Base-by-base conservation (phyloP, 208 protist species). In the Acanthamoeba sp. region DNA sequence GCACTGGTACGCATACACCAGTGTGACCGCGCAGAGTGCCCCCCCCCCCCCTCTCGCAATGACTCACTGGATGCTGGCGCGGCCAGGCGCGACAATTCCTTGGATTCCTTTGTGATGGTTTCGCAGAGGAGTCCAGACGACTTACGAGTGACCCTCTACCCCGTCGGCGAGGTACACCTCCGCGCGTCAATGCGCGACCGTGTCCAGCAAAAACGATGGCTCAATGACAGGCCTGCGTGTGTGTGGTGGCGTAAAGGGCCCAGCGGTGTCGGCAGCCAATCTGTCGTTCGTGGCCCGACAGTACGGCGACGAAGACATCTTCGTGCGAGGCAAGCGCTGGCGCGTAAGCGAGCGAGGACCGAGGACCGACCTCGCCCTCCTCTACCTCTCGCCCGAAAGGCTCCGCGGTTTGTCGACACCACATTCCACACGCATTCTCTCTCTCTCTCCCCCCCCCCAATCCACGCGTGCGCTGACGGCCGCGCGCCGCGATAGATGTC, bases 241-340 rank as follows among this genome's bases (percentile, higher is more conserved):
- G 4, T 29, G 18, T n/a, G 38, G 22, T 48, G 18, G 27, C n/a
- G 22, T 38, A 38, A 16, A 80, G 71, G 71, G 71, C 18, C 32
- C 34, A 20, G n/a, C 36, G 71, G 76, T 85, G 38, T 85, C 76
- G 36, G 76, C 76, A 14, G n/a, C 36, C 18, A 55, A 85, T 57
- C 76, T 85, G 22, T 85, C 76, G 14, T 85, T 85, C 42, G 42
- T n/a, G 9, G 42, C 76, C 12, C 18, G 76, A 12, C 76, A 85
- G 45, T 85, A 85, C 76, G 76, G 76, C 36, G 76, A 85, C 24
- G 12, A 55, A 22, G 76, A 85, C 76, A 85, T 85, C n/a, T 32
- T 57, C 22, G 40, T 34, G 76, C 38, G 38, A 14, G 38, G 76
- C 76, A 22, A 36, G 22, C 6, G 29, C 34, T 20, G 16, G 16